These are phyloP conservation scores for Hypoxylon crocopeplum DNA, from an alignment of 495 filamentous ascomycete genomes.

Conservation along the genomic window DNA sequence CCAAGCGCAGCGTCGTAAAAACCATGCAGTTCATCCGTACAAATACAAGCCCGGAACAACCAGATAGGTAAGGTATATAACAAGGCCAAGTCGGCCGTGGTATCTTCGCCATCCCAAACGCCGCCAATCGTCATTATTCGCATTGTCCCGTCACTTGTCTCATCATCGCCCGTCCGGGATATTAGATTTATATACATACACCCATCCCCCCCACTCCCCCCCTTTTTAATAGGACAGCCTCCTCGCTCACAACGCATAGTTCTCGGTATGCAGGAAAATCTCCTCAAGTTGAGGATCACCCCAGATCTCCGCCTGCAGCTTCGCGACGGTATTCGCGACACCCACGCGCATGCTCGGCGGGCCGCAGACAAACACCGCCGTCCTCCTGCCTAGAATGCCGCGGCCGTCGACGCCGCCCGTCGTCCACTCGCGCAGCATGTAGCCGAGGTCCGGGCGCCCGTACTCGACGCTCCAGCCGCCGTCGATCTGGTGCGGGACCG, in stretches of 20 bases:
- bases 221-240: background rate
- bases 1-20: too few species aligned
- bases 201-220: conserved; percentile 35
- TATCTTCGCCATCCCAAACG: conserved; percentile 9
- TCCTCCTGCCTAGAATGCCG: conserved; percentile 77
- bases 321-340: conserved; percentile 81
- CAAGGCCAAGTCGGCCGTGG: too few species aligned
- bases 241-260: conserved; percentile 74
- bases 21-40: too few species aligned
- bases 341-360: conserved; percentile 86
- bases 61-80: too few species aligned
- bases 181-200: conserved; percentile 10
- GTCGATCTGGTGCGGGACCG: conserved; percentile 68
- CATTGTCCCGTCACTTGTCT: background rate
- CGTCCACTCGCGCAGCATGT: conserved; percentile 81
- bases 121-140: background rate
- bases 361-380: conserved; percentile 94
- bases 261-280: conserved; percentile 94
- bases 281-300: conserved; percentile 78
- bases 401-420: conserved; percentile 61
- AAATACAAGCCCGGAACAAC: too few species aligned
- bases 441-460: conserved; percentile 85
- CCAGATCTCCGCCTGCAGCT: conserved; percentile 83
- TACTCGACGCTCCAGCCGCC: conserved; percentile 92
- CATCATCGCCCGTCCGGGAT: background rate